Evolutionary conservation across 164 flowering plant species (phyloP), one percentile per base, ranked within the genome.

Genomic region (Buxus sempervirens): DNA sequence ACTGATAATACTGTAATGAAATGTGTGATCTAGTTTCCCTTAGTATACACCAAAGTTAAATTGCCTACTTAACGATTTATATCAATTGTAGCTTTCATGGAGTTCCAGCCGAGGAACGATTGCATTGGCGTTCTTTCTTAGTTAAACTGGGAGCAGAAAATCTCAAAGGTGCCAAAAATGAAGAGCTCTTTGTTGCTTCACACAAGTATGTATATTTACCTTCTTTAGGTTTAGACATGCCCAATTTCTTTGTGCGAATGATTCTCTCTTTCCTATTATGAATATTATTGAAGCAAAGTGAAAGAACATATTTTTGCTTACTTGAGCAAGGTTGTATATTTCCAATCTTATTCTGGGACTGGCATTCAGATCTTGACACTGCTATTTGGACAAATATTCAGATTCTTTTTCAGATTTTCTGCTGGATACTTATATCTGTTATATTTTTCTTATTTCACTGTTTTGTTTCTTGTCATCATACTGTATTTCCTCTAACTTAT

Each of bases 131-230:
- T 72, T 84, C 99, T 45, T 95, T 95, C 80, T 73, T 95, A 65
- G 97, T 95, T 51, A 95, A 92, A 75, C 70, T 95, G 68, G 99
- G 98, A 73, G 97, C 90, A 24, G 99, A 95, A 64, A 95, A 95
- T 77, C 94, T 95, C 32, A 90, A 82, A 79, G 96, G 97, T 62
- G 88, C 82, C 7, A 95, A 90, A 80, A 95, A 88, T 81, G 99
- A 95, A 73, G 99, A 95, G 79, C 99, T 92, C 60, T 88, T 90
- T 69, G 96, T 95, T 72, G 99, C 99, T 68, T 86, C 87, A 73
- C 99, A 92, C 83, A 94, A 94, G 98, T 94, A 90, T 64, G 92
- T 80, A 60, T 28, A 24, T 59, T 53, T 26, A 10, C 26, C 25
- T 48, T 0, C 51, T 32, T 32, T 32, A 32, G 38, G 38, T 32